Evolutionary conservation across 106 monocot genomes (phyloP).

Genomic region (Narthecium ossifragum): DNA sequence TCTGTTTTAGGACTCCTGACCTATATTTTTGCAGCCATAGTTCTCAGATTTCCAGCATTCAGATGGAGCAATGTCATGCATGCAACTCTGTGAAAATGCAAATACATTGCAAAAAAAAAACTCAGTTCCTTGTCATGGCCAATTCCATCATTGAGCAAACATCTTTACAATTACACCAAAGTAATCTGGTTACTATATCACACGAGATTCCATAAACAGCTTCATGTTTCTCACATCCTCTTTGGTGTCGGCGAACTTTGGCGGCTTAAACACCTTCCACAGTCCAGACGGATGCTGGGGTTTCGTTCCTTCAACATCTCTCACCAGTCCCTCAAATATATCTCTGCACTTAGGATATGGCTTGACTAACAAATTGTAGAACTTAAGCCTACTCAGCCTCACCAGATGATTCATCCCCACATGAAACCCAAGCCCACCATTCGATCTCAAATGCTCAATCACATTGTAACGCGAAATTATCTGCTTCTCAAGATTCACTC

Average conservation of each 20-base stretch:
- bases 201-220: constrained; percentile 45
- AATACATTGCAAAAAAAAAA: no score
- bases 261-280: constrained; percentile 80
- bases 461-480: constrained; percentile 65
- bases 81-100: no score
- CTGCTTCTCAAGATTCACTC: constrained; percentile 78
- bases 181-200: no score
- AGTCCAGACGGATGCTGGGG: constrained; percentile 42
- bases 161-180: no score
- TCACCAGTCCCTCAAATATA: constrained; percentile 17
- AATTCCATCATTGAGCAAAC: no score
- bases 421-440: constrained; percentile 45
- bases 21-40: no score
- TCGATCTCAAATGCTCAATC: constrained; percentile 54
- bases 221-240: constrained; percentile 69
- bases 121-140: no score
- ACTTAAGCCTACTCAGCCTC: constrained; percentile 52
- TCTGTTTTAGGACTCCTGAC: no score
- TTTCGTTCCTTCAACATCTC: constrained; percentile 8
- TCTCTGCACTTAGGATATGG: constrained; percentile 79
- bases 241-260: constrained; percentile 14
- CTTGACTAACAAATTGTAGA: constrained; percentile 83
- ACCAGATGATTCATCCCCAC: constrained; percentile 66
- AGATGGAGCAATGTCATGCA: no score
- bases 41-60: no score